Conservation (phyloP, 805 yeast species). For the Scheffersomyces spartinae region DNA sequence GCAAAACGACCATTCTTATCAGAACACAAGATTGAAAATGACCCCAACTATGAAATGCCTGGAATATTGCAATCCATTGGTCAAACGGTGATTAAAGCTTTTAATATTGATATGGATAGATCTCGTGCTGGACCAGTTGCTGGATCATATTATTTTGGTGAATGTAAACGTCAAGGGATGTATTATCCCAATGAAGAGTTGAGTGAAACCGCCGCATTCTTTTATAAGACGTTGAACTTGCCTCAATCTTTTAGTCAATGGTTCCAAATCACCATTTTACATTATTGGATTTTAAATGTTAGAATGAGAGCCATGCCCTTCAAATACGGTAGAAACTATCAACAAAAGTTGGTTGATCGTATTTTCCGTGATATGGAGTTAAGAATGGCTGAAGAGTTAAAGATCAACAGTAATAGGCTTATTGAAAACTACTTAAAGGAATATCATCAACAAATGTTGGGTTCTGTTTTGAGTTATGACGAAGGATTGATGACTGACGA, state of each 20-base stretch:
- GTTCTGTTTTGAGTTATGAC: slow-evolving; percentile 82
- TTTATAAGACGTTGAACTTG: slow-evolving; percentile 71
- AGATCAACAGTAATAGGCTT: slow-evolving; percentile 67
- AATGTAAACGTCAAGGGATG: slow-evolving; percentile 78
- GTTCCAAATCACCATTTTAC: slow-evolving; percentile 86
- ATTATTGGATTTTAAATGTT: slow-evolving; percentile 86
- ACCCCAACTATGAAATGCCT: slow-evolving; percentile 25
- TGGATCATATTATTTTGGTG: slow-evolving; percentile 76
- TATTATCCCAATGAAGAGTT: slow-evolving; percentile 65
- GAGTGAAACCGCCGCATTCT: slow-evolving; percentile 66
- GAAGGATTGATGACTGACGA: slow-evolving; percentile 81
- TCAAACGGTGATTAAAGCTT: slow-evolving; percentile 46
- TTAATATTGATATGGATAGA: slow-evolving; percentile 82
- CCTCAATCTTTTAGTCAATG: slow-evolving; percentile 90
- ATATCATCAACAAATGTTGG: slow-evolving; percentile 82
- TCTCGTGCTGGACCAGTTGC: slow-evolving; percentile 91
- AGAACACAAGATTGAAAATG: slow-evolving; percentile 24
- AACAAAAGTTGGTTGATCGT: slow-evolving; percentile 83
- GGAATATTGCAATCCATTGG: slow-evolving; percentile 38
- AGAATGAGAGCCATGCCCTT: slow-evolving; percentile 96
- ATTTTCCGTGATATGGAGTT: slow-evolving; percentile 83
- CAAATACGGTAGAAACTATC: slow-evolving; percentile 78
- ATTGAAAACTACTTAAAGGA: slow-evolving; percentile 83
- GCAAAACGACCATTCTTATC: slow-evolving; percentile 28
- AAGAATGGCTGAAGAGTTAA: slow-evolving; percentile 77